Evolutionary conservation across 805 yeast species (phyloP), one percentile per base, ranked within the genome.

Genomic region (Candida dendrica): DNA sequence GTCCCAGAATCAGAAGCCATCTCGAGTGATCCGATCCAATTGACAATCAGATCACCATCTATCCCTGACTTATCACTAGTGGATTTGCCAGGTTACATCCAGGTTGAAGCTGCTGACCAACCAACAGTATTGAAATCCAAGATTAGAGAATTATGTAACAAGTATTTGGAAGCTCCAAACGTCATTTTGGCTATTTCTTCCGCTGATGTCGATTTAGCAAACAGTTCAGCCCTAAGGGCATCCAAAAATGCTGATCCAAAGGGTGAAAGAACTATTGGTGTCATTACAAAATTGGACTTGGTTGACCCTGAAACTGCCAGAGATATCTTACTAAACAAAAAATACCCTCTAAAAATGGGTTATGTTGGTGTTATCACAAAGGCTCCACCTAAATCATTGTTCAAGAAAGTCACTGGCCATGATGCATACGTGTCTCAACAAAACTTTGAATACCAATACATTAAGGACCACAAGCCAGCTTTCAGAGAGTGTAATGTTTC

Each of bases 331-430:
- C 72, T 75, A 24, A 91, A 91, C 62, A 79, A 74, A 48, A 85
- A 81, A 54, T 95, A 95, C 55, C 98, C 98, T 0, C 68, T 93
- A 46, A 80, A 75, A 53, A 86, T 93, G 95, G 99, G 99, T 0
- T 93, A 93, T 59, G 98, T 93, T 17, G 99, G 99, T 43, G 98
- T 95, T n/a, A 83, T 95, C 16, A 86, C 97, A 2, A 84, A 79
- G 49, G 74, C 85, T 0, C 95, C 93, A 6, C 66, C 56, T 16
- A 55, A 59, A 13, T 54, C 59, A 0, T 55, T 84, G 13, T 81
- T 81, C 61, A 60, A 75, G 43, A 68, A 82, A 47, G 67, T 66
- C 43, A 61, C 76, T 2, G 78, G 84, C 1, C 72, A 75, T 34
- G 81, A 79, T 54, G 77, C 89, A 1, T 79, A 76, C 45, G 69